These are phyloP conservation scores for Lyophyllum decastes DNA, from an alignment of 768 basidiomycete species.

Conservation along the genomic window DNA sequence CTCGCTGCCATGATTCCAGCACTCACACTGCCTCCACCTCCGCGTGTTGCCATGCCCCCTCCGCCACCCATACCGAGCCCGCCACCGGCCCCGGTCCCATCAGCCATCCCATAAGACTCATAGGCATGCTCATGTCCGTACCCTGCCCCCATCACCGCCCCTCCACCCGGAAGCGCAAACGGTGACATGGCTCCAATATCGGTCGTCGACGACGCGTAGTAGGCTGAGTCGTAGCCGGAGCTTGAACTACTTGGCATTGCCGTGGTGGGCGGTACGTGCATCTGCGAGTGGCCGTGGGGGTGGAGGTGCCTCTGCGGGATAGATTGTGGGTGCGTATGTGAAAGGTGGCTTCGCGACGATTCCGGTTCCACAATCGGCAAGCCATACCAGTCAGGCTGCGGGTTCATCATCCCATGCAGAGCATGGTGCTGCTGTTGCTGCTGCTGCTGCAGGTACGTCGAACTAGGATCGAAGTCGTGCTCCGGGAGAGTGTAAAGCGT, in stretches of 20 bases:
- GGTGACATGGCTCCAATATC: slow-evolving; percentile 5
- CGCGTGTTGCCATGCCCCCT: too few species aligned
- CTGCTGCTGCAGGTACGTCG: not conserved
- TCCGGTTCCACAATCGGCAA: not conserved
- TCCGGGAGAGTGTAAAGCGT: not conserved
- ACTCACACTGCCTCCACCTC: not conserved
- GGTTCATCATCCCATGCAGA: not conserved
- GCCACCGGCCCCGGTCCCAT: too few species aligned
- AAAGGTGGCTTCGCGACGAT: not conserved
- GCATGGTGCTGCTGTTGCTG: not conserved
- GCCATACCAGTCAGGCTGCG: not conserved
- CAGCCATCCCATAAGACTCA: not conserved
- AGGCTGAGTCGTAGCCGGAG: not conserved
- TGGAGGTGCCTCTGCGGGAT: not conserved
- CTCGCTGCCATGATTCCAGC: not conserved
- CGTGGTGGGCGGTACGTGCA: not conserved
- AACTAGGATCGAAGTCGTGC: not conserved
- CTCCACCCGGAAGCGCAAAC: not conserved
- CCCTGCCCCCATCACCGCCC: not conserved
- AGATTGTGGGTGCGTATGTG: not conserved
- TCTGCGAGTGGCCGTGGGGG: not conserved
- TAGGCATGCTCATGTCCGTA: not conserved
- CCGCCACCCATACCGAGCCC: too few species aligned
- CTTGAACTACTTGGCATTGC: not conserved
- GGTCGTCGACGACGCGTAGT: not conserved